Evolutionary conservation across 164 flowering plant species (phyloP).

Genomic region (Houttuynia cordata): DNA sequence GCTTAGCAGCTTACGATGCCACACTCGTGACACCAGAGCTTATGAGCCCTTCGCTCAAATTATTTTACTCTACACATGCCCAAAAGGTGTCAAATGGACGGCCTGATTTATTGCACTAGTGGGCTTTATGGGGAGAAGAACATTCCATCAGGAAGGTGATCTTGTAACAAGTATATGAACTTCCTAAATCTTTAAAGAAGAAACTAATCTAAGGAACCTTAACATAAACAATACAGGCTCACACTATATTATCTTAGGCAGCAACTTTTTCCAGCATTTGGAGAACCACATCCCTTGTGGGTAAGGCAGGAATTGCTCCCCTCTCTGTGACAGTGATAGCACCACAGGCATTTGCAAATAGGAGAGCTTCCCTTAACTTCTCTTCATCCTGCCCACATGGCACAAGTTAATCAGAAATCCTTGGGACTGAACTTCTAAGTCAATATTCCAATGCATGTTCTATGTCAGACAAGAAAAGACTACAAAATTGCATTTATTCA

Average conservation of each 20-base stretch:
- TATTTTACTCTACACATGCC: not conserved
- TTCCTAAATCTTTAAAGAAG: too few relatives aligned
- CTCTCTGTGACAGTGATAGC: constrained; percentile 66
- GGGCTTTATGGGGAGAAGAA: not conserved
- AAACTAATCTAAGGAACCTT: too few relatives aligned
- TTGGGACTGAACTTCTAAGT: not conserved
- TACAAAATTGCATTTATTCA: not conserved
- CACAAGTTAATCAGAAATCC: not conserved
- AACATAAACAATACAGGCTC: not conserved
- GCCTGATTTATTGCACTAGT: not conserved
- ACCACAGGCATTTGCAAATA: constrained; percentile 84
- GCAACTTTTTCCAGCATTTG: constrained; percentile 13
- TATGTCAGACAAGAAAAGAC: too few relatives aligned
- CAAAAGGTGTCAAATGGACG: not conserved
- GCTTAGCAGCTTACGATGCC: too few relatives aligned
- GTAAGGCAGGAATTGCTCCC: constrained; percentile 63
- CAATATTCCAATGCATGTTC: not conserved
- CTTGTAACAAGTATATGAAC: not conserved
- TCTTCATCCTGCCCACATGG: constrained; percentile 54
- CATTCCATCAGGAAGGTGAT: not conserved
- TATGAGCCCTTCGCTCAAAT: not conserved
- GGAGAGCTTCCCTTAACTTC: constrained; percentile 53
- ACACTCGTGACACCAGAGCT: too few relatives aligned
- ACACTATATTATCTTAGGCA: not conserved
- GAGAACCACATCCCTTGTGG: constrained; percentile 42